A percentile compares a stretch with the other conserved stretches of the same genome.
Evolutionary conservation across 2,329 filamentous ascomycete species (phyloP).

Genomic region (Botrytis hyacinthi): DNA sequence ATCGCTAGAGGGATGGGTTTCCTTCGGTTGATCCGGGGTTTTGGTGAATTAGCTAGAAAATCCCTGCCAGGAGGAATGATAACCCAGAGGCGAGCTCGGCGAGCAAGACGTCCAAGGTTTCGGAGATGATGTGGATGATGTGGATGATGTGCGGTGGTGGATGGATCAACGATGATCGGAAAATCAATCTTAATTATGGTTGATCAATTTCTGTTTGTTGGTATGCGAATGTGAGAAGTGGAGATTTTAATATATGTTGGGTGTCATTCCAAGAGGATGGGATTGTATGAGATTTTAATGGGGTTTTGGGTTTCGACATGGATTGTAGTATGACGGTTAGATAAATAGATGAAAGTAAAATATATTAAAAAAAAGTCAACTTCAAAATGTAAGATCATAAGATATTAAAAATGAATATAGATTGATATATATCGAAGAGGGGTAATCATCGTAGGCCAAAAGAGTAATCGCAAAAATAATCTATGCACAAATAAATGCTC

Average conservation of each 20-base stretch:
- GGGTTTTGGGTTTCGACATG: neutral
- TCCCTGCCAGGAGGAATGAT: neutral
- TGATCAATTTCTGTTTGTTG: neutral
- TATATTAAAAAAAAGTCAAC: neutral
- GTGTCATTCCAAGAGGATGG: neutral
- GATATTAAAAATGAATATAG: neutral
- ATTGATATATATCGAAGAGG: neutral
- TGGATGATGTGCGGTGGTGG: neutral
- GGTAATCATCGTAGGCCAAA: neutral
- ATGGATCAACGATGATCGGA: neutral
- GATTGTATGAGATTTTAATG: neutral
- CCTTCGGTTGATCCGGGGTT: neutral
- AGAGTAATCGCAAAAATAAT: neutral
- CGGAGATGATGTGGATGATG: neutral
- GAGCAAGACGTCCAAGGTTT: neutral
- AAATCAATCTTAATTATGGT: neutral
- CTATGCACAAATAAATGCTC: neutral
- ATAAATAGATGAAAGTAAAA: neutral
- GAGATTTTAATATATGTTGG: neutral
- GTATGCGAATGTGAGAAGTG: neutral
- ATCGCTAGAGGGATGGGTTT: neutral
- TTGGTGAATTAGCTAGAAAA: neutral
- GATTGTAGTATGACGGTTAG: neutral
- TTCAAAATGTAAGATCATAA: neutral
- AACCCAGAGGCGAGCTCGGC: neutral